These are phyloP conservation scores for Kitagawia praeruptora DNA, from an alignment of 129 eudicot genomes.

Conservation along the genomic window DNA sequence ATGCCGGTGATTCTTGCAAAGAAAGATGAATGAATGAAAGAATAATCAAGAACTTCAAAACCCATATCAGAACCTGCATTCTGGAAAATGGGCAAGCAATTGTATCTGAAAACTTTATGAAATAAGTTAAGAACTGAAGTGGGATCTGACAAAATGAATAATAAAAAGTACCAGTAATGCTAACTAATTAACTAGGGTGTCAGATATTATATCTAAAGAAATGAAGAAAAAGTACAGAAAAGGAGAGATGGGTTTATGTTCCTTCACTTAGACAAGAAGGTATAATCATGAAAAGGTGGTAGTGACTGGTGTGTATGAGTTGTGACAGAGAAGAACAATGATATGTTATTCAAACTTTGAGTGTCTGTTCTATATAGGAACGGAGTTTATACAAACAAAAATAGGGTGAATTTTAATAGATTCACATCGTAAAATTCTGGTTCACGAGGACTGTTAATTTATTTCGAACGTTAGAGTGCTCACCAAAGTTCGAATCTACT, in stretches of 20 bases:
- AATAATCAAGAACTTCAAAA: conserved; percentile 40
- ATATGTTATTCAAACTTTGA: conserved; percentile 27
- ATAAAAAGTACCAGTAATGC: not conserved
- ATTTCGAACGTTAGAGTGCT: conserved; percentile 87
- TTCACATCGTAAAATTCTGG: conserved; percentile 45
- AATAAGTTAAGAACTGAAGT: not conserved
- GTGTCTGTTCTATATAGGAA: conserved; percentile 43
- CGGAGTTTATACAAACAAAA: conserved; percentile 1
- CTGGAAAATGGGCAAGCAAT: conserved; percentile 32
- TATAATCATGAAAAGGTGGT: conserved; percentile 52
- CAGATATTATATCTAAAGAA: conserved; percentile 10
- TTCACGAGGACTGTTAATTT: conserved; percentile 52
- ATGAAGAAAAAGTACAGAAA: conserved; percentile 17
- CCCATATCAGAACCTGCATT: conserved; percentile 45
- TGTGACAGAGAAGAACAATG: conserved; percentile 29
- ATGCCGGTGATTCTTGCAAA: conserved; percentile 15
- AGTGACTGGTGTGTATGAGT: conserved; percentile 8
- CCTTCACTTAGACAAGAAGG: conserved; percentile 64
- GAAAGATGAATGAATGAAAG: conserved; percentile 9
- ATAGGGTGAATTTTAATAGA: conserved; percentile 30
- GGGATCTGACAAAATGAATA: conserved; percentile 18
- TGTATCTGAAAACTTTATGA: conserved; percentile 9
- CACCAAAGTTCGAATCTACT: conserved; percentile 36
- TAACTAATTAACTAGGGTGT: not conserved
- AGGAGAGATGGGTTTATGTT: conserved; percentile 33